Conservation (phyloP, 75 land plant genomes). For the Selaginella moellendorffii region DNA sequence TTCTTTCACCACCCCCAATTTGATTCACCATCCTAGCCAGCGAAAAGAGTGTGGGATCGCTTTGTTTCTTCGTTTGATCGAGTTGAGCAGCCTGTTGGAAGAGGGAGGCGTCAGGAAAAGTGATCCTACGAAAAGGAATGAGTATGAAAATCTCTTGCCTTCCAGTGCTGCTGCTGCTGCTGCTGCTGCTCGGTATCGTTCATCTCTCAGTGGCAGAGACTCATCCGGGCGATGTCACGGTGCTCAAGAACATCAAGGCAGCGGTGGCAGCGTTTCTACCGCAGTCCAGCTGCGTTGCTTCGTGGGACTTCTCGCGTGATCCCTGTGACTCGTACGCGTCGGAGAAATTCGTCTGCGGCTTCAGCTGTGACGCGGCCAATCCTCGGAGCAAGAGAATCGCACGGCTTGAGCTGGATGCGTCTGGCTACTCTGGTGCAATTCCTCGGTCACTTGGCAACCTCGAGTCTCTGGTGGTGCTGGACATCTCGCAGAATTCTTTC, state of each 20-base stretch:
- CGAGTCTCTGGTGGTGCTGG: not conserved
- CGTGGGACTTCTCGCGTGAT: not conserved
- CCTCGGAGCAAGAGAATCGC: not conserved
- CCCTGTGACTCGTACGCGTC: not conserved
- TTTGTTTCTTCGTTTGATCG: no score
- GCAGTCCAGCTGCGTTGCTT: not conserved
- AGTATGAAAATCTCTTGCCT: no score
- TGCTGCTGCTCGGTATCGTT: no score
- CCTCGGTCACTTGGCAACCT: not conserved
- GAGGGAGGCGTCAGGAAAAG: no score
- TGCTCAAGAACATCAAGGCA: not conserved
- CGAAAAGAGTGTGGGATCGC: no score
- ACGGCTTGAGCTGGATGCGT: not conserved
- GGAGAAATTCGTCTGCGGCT: not conserved
- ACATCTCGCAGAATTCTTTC: not conserved
- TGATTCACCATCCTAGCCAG: no score
- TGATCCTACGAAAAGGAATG: no score
- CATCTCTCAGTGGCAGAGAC: no score
- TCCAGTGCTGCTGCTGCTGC: no score
- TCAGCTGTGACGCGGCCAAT: not conserved
- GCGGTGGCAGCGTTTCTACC: not conserved
- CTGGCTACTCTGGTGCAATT: not conserved
- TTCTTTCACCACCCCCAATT: no score
- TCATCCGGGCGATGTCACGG: not conserved
- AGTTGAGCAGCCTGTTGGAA: no score